Evolutionary conservation across 2,329 filamentous ascomycete genomes (phyloP).

Genomic region (Monosporascus cannonballus): DNA sequence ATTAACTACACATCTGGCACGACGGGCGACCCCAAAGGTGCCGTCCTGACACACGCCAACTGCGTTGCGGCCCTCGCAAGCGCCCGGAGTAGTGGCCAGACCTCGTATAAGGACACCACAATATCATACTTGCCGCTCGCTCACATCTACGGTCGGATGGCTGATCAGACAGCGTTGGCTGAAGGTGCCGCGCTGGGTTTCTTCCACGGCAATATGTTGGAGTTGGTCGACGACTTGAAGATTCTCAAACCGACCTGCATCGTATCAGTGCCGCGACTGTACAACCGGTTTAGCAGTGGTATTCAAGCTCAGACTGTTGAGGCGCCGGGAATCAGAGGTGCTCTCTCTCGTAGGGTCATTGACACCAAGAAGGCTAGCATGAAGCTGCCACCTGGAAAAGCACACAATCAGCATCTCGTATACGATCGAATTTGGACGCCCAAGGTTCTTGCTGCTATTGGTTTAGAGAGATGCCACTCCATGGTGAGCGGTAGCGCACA

Average conservation of each 20-base stretch:
- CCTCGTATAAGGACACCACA: conserved; percentile 51
- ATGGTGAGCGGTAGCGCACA: conserved; percentile 90
- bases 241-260: conserved; percentile 75
- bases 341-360: conserved; percentile 74
- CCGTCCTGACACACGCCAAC: conserved; percentile 74
- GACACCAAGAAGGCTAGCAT: conserved; percentile 74
- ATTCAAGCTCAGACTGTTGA: conserved; percentile 76
- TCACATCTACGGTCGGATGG: conserved; percentile 85
- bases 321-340: conserved; percentile 71
- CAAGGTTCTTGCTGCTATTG: conserved; percentile 79
- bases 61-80: conserved; percentile 67
- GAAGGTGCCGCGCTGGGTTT: conserved; percentile 75
- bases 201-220: conserved; percentile 86
- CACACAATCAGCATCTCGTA: conserved; percentile 71
- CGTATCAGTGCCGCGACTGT: conserved; percentile 84
- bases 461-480: conserved; percentile 63
- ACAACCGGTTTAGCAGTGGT: conserved; percentile 80
- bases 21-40: conserved; percentile 76
- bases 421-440: conserved; percentile 87
- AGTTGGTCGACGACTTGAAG: conserved; percentile 88
- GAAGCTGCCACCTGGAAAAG: conserved; percentile 63
- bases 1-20: conserved; percentile 90
- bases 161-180: conserved; percentile 70
- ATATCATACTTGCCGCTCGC: conserved; percentile 90
- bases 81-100: conserved; percentile 49